These are phyloP conservation scores for Knufia fluminis DNA, from an alignment of 2,329 filamentous ascomycete genomes.

Conservation along the genomic window DNA sequence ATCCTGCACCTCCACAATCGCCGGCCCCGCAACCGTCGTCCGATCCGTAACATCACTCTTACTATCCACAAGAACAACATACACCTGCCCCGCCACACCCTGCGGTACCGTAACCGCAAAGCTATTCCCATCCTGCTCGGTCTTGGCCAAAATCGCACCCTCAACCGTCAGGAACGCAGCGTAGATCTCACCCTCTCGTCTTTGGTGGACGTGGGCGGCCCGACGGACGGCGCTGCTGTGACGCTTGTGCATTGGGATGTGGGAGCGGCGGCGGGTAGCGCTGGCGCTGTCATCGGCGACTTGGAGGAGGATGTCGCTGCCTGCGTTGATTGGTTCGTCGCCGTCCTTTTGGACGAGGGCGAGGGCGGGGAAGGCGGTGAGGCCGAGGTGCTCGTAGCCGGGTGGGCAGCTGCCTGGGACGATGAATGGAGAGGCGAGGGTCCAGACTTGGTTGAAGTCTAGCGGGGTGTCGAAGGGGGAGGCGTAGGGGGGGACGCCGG, in stretches of 20 bases:
- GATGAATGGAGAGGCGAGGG: slow-evolving; percentile 53
- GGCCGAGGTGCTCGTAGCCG: slow-evolving; percentile 44
- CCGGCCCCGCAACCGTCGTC: slow-evolving; percentile 13
- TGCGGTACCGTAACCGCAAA: neutral
- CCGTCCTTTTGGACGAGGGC: no score
- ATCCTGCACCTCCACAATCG: slow-evolving; percentile 12
- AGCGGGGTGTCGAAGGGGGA: slow-evolving; percentile 52
- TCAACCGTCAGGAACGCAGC: slow-evolving; percentile 9
- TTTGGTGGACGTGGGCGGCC: neutral
- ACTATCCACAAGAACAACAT: slow-evolving; percentile 10
- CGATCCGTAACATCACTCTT: slow-evolving; percentile 9
- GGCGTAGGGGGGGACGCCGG: slow-evolving; percentile 45
- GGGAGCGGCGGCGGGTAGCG: slow-evolving; percentile 40
- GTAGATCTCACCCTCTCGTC: neutral
- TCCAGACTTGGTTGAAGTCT: slow-evolving; percentile 49
- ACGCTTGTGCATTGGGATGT: neutral
- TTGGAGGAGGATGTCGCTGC: no score
- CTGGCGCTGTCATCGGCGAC: no score
- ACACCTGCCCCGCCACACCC: slow-evolving; percentile 11
- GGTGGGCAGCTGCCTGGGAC: slow-evolving; percentile 40
- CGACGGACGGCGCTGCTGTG: neutral
- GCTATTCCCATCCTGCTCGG: neutral
- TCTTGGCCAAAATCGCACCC: neutral
- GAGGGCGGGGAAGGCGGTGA: slow-evolving; percentile 49
- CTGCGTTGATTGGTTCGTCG: no score